These are phyloP conservation scores for Chrysanthemum lavandulifolium DNA, from an alignment of 129 eudicot species.

Conservation along the genomic window DNA sequence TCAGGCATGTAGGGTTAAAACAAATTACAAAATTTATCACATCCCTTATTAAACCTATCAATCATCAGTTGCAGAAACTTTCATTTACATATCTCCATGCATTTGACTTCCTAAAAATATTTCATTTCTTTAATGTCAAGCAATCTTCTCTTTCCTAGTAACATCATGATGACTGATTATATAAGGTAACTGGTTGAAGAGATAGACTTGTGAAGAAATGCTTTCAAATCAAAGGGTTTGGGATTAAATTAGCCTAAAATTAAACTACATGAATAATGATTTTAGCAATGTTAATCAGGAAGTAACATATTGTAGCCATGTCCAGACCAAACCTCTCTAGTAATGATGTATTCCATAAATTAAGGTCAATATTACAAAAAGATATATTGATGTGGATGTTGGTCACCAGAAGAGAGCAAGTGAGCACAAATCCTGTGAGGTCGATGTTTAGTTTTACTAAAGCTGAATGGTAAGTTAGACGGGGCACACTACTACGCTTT, in stretches of 20 bases:
- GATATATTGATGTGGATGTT: too few species aligned
- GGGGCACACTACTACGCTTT: background rate
- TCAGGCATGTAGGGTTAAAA: too few species aligned
- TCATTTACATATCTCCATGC: too few species aligned
- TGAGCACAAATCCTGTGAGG: background rate
- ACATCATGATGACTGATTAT: constrained; percentile 11
- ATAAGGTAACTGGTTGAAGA: background rate
- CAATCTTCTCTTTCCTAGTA: background rate
- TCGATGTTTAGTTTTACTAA: background rate
- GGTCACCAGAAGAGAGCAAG: background rate
- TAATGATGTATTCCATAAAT: background rate
- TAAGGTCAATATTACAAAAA: background rate
- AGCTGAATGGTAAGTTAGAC: background rate
- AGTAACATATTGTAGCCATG: constrained; percentile 16
- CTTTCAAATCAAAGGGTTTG: background rate
- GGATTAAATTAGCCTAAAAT: background rate
- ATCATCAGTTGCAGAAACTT: too few species aligned
- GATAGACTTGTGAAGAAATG: background rate
- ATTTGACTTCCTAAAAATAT: too few species aligned
- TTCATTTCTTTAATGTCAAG: background rate
- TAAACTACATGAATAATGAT: background rate
- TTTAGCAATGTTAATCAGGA: background rate
- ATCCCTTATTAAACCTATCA: too few species aligned
- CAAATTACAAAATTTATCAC: too few species aligned
- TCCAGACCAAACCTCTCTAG: constrained; percentile 4